Evolutionary conservation across 2,329 filamentous ascomycete species (phyloP), one percentile per base, ranked within the genome.

Genomic region (Nemania abortiva): DNA sequence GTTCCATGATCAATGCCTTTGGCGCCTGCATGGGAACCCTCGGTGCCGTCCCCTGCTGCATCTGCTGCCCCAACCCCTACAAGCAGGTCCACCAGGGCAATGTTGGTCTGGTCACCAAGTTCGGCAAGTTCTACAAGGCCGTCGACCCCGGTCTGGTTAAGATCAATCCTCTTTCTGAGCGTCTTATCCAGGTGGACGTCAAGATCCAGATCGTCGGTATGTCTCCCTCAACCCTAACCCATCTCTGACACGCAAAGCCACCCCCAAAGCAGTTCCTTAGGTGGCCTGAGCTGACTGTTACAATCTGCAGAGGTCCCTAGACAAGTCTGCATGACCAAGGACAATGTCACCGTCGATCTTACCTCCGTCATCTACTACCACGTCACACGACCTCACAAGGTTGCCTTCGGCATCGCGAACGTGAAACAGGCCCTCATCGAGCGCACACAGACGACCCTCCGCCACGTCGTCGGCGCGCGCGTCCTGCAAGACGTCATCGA

Each of bases 301-400:
- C 58, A 76, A 82, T 52, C 10, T 59, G 52, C 61, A 77, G 92
- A 99, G 85, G 96, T 99, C 27, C 95, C 95, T 20, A 90, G 95
- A 83, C 96, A 99, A 83, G 90, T 95, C 71, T 98, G 96, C 87
- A 99, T 99, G 95, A 99, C 96, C 81, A 98, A 98, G 85, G 96
- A 99, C 86, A 99, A 99, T 77, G 96, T 98, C 72, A 97, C 93
- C 54, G 87, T 99, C 50, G 91, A 95, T 76, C 87, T 99, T 74
- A 98, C 95, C 56, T 97, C 93, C 6, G 96, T 99, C 79, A 98
- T 99, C 84, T 99, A 99, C 88, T 99, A 99, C 85, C 95, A 97
- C 86, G 95, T 99, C 78, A 92, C 91, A 64, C 92, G 92, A 31
- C 96, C 96, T 0, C 95, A 98, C 88, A 98, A 97, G 84, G 94